Conservation (phyloP, 331 rosid genomes). For the Acacia pycnantha region DNA sequence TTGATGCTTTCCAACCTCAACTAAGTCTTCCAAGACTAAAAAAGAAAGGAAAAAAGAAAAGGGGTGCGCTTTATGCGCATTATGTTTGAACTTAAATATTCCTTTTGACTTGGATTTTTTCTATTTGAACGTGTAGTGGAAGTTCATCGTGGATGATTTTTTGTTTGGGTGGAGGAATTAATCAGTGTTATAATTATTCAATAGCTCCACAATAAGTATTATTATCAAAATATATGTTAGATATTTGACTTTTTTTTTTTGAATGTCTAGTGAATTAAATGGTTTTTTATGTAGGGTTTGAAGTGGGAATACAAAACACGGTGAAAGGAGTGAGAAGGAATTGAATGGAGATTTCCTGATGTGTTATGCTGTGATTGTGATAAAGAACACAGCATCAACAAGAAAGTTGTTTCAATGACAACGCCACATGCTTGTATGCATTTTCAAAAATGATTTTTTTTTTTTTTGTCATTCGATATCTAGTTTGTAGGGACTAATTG, state of each 20-base stretch:
- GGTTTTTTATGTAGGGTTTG: neutral
- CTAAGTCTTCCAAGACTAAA: neutral
- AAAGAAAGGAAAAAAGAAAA: neutral
- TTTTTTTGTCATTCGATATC: too few species aligned
- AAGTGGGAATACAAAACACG: neutral
- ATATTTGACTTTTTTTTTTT: neutral
- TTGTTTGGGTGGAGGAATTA: neutral
- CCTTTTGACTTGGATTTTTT: neutral
- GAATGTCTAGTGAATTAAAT: neutral
- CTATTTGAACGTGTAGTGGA: neutral
- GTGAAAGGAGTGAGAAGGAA: neutral
- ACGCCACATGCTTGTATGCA: too few species aligned
- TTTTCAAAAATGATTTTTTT: too few species aligned
- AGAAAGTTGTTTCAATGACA: too few species aligned
- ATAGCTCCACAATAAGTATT: neutral
- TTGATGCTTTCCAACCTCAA: neutral
- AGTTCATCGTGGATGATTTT: neutral
- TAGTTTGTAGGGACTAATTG: too few species aligned
- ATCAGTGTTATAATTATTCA: neutral
- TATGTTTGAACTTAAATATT: neutral
- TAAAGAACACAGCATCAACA: too few species aligned
- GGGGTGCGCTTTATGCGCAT: neutral
- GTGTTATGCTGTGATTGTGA: too few species aligned
- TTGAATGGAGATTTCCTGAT: too few species aligned
- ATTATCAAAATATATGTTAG: neutral